Conservation (phyloP, 345 rosid genomes). For the Eucalyptus guilfoylei region DNA sequence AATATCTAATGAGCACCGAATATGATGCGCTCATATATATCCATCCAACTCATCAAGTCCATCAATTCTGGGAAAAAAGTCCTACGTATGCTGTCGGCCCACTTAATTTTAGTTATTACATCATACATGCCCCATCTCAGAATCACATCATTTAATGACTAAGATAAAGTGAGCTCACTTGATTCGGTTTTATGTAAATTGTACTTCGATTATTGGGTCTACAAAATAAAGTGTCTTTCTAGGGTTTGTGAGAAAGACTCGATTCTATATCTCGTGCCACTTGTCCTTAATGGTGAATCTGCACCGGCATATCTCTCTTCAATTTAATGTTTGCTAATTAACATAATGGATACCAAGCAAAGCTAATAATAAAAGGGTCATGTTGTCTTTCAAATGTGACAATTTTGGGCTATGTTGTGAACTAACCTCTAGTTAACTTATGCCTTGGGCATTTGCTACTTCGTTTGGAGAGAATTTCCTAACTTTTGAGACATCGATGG, state of each 20-base stretch:
- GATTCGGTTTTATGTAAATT: background rate
- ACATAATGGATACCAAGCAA: background rate
- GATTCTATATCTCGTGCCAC: background rate
- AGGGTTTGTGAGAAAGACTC: background rate
- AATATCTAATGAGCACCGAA: background rate
- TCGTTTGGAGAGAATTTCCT: background rate
- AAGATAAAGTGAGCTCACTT: background rate
- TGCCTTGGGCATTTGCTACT: background rate
- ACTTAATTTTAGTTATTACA: background rate
- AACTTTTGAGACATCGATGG: background rate
- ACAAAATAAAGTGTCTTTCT: background rate
- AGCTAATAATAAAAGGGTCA: background rate
- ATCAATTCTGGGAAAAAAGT: background rate
- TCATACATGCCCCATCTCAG: background rate
- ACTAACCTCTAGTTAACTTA: background rate
- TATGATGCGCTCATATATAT: background rate
- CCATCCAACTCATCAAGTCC: background rate
- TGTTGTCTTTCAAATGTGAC: background rate
- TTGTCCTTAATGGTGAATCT: background rate
- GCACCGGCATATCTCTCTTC: background rate
- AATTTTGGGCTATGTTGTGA: background rate
- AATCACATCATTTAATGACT: background rate
- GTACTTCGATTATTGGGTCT: background rate
- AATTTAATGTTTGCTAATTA: background rate
- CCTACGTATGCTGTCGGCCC: background rate